Base-by-base conservation (phyloP, 1,284 basidiomycete genomes). In the Tilletia indica region DNA sequence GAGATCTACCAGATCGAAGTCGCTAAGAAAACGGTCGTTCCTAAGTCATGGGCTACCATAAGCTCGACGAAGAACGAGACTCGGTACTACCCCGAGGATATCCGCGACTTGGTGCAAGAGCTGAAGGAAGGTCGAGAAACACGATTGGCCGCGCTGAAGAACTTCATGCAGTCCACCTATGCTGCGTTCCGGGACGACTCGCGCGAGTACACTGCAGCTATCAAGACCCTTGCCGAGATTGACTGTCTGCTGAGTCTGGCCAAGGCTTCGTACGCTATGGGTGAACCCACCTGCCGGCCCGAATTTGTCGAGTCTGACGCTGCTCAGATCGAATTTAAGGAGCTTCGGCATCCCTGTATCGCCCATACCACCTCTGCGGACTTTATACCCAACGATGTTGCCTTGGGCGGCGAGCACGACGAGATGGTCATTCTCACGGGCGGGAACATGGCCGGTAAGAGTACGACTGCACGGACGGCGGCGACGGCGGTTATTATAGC, bases 341-440 rank as follows among this genome's bases (percentile, higher is more conserved):
- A 91, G 76, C 86, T 95, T 61, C 88, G 97, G 74, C 97, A 99
- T 85, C 96, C 97, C 1, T 86, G 86, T 71, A 82, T 84, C 68
- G 83, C 78, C 69, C 80, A 72, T 58, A 72, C 69, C 38, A 54
- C 70, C 19, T 21, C 56, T 1, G 72, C 74, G 61, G 89, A 89
- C 75, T 99, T 99, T 83, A 98, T 99, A 78, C 92, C 97, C 2
- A 99, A 99, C 83, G 89, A 97, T 84, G 89, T 99, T 63, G 90
- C 90, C 78, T 87, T 99, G 31, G 97, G 97, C 36, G 90, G 89
- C 4, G 87, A 89, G 68, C 87, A 88, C 2, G 90, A 92, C 42
- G 90, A 93, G 77, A 91, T 97, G 78, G 91, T 92, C 5, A 86
- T 99, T 72, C 86, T 99, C 69, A 99, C 97, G 16, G 96, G 95